Base-by-base conservation (phyloP, 495 filamentous ascomycete species). In the Aspergillus affinis region DNA sequence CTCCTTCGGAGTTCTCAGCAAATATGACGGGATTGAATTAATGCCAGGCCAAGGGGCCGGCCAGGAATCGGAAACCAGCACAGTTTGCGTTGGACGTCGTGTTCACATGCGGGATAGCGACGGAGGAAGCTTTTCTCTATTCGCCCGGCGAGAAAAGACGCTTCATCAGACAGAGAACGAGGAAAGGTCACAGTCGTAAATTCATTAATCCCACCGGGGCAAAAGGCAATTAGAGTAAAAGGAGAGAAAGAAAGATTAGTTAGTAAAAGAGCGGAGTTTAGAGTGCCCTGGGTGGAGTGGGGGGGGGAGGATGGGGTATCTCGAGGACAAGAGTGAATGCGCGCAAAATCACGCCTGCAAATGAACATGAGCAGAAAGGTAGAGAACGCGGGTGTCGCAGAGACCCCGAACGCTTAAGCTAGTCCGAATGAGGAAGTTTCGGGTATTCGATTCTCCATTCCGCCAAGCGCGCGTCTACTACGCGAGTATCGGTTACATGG, bases 191-290 rank as follows among this genome's bases (percentile, higher is more conserved):
- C 36, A 57, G 54, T 71, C 74, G 70, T 78, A 63, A 77, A 71
- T 70, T 73, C 75, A 75, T 76, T 70, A 66, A 67, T 52, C 48
- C 26, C 57, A 44, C 49, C 54, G 46, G 55, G 53, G 36, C 36
- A 4, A 45, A 91, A 69, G 84, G 90, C 75, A 92, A 91, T 59
- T 74, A 61, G 78, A 90, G 75, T 53, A 58, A 60, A 76, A 80
- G 62, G 81, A 60, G 60, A 49, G 61, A 60, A 48, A 63, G 45
- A 45, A 51, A 57, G 55, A 79, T 84, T 59, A 87, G 85, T 13
- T 78, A 79, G 30, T 76, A 78, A 60, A 75, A 74, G 48, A 68
- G 69, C 27, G 68, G 82, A 63, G 65, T 56, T 54, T 61, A 70
- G 58, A 61, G 63, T 74, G 48, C 68, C 72, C 26, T 66, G 68